Conservation (phyloP, 257 asterid species). For the Ophiorrhiza pumila region DNA sequence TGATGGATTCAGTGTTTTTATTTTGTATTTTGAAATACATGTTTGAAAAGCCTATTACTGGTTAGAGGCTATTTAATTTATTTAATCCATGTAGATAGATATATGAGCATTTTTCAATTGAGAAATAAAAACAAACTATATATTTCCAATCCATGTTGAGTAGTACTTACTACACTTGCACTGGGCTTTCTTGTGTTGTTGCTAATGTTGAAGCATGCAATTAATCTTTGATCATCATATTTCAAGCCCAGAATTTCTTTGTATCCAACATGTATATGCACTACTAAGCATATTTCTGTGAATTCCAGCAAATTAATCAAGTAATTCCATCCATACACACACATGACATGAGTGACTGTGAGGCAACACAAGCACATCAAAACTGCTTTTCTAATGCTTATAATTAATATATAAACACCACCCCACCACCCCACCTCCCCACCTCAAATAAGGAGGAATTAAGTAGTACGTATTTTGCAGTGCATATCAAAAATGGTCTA, state of each 20-base stretch:
- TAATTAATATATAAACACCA: too few relatives aligned
- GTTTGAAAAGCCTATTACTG: constrained; percentile 4
- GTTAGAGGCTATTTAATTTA: constrained; percentile 22
- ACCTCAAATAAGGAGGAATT: too few relatives aligned
- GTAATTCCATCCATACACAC: neutral
- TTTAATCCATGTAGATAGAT: constrained; percentile 24
- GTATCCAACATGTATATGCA: too few relatives aligned
- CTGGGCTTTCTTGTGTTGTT: neutral
- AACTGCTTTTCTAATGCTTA: too few relatives aligned
- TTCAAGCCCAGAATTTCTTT: neutral
- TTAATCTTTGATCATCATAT: too few relatives aligned
- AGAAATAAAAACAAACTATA: neutral
- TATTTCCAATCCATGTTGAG: neutral
- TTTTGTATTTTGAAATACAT: constrained; percentile 20
- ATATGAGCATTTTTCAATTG: constrained; percentile 11
- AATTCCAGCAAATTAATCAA: neutral
- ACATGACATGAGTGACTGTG: too few relatives aligned
- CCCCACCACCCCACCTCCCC: too few relatives aligned
- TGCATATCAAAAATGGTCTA: too few relatives aligned
- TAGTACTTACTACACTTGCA: neutral
- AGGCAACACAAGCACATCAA: too few relatives aligned
- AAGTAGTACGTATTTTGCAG: too few relatives aligned
- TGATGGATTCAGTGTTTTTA: constrained; percentile 12
- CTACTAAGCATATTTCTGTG: neutral
- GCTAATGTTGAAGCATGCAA: too few relatives aligned